Evolutionary conservation across 2,329 filamentous ascomycete genomes (phyloP).

Genomic region (Corniculantispora saksenae): DNA sequence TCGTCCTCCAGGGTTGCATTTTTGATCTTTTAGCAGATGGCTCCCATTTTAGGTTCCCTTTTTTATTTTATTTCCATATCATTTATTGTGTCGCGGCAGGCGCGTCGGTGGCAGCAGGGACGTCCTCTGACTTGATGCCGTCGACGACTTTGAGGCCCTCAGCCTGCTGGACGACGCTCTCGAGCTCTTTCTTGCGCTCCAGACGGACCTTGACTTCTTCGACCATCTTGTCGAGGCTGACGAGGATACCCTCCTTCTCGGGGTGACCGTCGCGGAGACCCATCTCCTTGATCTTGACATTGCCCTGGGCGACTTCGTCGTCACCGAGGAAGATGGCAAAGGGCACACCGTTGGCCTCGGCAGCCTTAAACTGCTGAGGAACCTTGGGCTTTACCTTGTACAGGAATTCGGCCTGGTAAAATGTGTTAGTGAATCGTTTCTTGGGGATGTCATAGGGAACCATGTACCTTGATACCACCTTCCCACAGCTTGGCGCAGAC

Average conservation of each 20-base stretch:
- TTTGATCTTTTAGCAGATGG: not conserved
- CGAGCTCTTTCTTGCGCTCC: constrained; percentile 44
- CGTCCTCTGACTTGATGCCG: constrained; percentile 46
- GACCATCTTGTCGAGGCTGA: constrained; percentile 64
- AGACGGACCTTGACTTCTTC: constrained; percentile 58
- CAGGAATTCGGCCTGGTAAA: constrained; percentile 72
- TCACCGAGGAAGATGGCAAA: constrained; percentile 89
- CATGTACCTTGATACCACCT: constrained; percentile 74
- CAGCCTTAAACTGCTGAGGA: constrained; percentile 86
- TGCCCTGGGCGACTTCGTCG: constrained; percentile 79
- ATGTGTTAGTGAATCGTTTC: constrained; percentile 19
- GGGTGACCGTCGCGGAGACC: constrained; percentile 77
- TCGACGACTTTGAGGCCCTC: constrained; percentile 49
- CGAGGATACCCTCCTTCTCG: constrained; percentile 83
- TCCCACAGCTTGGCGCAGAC: constrained; percentile 79
- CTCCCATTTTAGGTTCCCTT: not conserved
- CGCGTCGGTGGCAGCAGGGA: constrained; percentile 16
- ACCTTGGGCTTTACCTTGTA: constrained; percentile 92
- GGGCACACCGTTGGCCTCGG: constrained; percentile 76
- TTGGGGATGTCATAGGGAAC: constrained; percentile 23
- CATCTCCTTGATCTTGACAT: constrained; percentile 82
- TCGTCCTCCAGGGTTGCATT: not conserved
- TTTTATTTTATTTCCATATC: not conserved
- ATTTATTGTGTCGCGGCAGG: constrained; percentile 18
- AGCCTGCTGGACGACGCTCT: constrained; percentile 44